These are phyloP conservation scores for Coniochaeta pulveracea DNA, from an alignment of 2,329 filamentous ascomycete species.

Conservation along the genomic window DNA sequence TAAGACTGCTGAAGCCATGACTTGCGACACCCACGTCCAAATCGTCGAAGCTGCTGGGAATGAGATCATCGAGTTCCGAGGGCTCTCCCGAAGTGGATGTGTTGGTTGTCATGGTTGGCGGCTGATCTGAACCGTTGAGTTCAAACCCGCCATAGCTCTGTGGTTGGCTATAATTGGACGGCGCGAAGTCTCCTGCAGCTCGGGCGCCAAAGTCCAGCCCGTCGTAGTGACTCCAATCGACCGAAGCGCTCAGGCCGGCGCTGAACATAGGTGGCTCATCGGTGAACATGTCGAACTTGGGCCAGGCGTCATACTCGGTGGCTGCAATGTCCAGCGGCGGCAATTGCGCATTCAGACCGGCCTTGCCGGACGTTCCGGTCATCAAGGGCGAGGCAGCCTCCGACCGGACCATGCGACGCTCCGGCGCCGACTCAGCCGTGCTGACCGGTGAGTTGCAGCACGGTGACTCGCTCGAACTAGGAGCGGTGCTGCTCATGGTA, in stretches of 20 bases:
- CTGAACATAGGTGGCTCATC: conserved; percentile 47
- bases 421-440: conserved; percentile 24
- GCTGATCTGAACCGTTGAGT: conserved; percentile 41
- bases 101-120: conserved; percentile 41
- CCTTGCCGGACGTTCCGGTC: conserved; percentile 29
- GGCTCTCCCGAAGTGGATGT: conserved; percentile 58
- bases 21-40: too few relatives aligned
- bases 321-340: conserved; percentile 48
- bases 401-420: conserved; percentile 45
- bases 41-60: conserved; percentile 27
- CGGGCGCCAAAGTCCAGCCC: conserved; percentile 36
- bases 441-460: conserved; percentile 22
- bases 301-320: conserved; percentile 34
- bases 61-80: conserved; percentile 53
- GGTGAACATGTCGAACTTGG: conserved; percentile 2
- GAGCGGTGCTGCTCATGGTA: conserved; percentile 33
- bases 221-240: conserved; percentile 41
- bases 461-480: conserved; percentile 27
- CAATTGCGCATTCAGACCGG: conserved; percentile 39
- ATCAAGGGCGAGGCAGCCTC: conserved; percentile 50
- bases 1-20: too few relatives aligned
- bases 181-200: conserved; percentile 33
- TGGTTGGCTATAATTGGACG: conserved; percentile 44
- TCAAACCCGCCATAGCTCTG: conserved; percentile 43
- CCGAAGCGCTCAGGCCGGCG: conserved; percentile 44